Base-by-base conservation (phyloP, 768 basidiomycete species). In the Porpolomopsis calyptriformis region DNA sequence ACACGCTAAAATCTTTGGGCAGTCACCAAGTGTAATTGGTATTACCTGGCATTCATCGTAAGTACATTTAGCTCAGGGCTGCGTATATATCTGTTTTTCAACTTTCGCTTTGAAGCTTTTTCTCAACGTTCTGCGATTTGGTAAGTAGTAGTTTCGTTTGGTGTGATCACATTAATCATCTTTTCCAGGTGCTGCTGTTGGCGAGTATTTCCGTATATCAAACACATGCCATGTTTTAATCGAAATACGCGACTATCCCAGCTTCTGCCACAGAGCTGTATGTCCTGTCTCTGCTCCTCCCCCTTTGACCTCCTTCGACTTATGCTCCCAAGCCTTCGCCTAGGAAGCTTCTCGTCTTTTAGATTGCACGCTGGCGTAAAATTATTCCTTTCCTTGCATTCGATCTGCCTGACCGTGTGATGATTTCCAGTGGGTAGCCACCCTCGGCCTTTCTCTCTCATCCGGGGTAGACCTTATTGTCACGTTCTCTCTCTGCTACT, bases 1-100 rank as follows among this genome's bases (percentile, higher is more conserved):
- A 47, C 4, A 14, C 34, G 8, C 22, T 19, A 3, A 44, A 37
- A 44, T 20, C 36, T 39, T 19, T 46, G 18, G 49, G 25, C 50
- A 70, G 71, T 68, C 14, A 68, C 66, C 48, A 45, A 54, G 42
- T 35, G 52, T 16, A 70, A 69, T 25, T 60, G 58, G 47, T 54
- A 55, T 19, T 59, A 70, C 33, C 57, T 63, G 0, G 23, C 56
- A 26, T 65, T 66, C 6, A 50, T 69, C 44, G 64, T 67, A 45
- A n/a, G 60, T 22, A 20, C 33, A 34, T 4, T 39, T 39, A 14
- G 7, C 14, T 31, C 29, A 31, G 14, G 29, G 29, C n/a, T n/a
- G n/a, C 29, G 29, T 31, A 7, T 14, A 14, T 14, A 31, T 31
- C 29, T 31, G 29, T 7, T 7, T 31, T 7, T 31, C 29, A 31